These are phyloP conservation scores for Polytolypa hystricis DNA, from an alignment of 2,329 filamentous ascomycete species.

Conservation along the genomic window DNA sequence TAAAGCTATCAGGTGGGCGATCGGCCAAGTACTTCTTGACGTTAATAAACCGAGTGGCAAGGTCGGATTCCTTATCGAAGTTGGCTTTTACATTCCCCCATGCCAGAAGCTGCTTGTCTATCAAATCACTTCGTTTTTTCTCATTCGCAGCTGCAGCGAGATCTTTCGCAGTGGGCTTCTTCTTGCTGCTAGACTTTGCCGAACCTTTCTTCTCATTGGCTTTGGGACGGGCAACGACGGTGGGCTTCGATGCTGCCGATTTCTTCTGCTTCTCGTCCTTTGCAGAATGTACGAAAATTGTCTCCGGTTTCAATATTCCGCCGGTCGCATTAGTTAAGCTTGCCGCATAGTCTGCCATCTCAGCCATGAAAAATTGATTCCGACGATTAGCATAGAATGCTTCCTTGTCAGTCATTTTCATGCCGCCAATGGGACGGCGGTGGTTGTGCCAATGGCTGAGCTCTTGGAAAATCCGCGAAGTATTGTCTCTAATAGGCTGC, in stretches of 20 bases:
- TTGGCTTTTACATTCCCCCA: conserved; percentile 6
- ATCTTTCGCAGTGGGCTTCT: conserved; percentile 9
- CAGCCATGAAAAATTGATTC: conserved; percentile 56
- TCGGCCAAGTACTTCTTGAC: conserved; percentile 38
- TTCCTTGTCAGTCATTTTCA: conserved; percentile 18
- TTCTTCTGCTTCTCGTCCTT: conserved; percentile 10
- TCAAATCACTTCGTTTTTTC: conserved; percentile 25
- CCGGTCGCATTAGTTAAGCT: conserved; percentile 56
- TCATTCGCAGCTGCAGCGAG: conserved; percentile 14
- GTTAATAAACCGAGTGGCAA: conserved; percentile 38
- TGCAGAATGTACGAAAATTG: conserved; percentile 39
- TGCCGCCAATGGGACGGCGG: conserved; percentile 16
- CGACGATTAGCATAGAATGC: conserved; percentile 33
- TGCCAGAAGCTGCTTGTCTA: conserved; percentile 17
- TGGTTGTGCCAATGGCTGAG: conserved; percentile 26
- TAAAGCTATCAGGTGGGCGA: conserved; percentile 29
- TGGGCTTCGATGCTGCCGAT: conserved; percentile 5
- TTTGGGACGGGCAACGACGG: conserved; percentile 11
- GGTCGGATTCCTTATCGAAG: conserved; percentile 36
- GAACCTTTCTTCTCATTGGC: conserved; percentile 10
- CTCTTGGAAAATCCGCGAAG: conserved; percentile 19
- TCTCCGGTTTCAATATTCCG: conserved; percentile 53
- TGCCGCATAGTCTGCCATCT: conserved; percentile 57
- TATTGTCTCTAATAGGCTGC: conserved; percentile 4
- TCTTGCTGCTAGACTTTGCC: too few relatives aligned